A percentile compares a stretch with the other conserved stretches of the same genome.
Evolutionary conservation across 768 basidiomycete species (phyloP).

Genomic region (Pleurotus pulmonarius): DNA sequence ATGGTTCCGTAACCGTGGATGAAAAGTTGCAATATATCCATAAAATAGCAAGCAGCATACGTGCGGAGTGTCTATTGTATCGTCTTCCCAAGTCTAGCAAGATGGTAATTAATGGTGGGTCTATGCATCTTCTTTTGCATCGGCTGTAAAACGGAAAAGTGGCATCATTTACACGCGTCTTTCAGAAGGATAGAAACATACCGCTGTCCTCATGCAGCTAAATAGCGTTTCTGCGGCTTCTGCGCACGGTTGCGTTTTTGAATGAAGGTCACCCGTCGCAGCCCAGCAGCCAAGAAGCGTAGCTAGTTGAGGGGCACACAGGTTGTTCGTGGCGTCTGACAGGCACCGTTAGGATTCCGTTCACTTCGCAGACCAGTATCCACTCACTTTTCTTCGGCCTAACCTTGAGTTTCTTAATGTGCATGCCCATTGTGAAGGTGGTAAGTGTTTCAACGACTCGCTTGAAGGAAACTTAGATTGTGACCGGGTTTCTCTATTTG

Average conservation of each 20-base stretch:
- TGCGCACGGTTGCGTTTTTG: conserved; percentile 46
- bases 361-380: too few species aligned
- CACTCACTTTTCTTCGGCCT: conserved; percentile 67
- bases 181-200: conserved; percentile 32
- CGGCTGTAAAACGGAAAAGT: conserved; percentile 40
- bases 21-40: too few species aligned
- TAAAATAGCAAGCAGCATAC: not conserved
- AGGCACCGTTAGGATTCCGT: not conserved
- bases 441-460: too few species aligned
- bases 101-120: conserved; percentile 87
- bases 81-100: conserved; percentile 73
- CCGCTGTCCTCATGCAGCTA: conserved; percentile 83
- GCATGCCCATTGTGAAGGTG: conserved; percentile 23
- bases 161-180: conserved; percentile 6
- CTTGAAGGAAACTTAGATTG: too few species aligned
- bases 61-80: conserved; percentile 42
- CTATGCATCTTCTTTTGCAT: conserved; percentile 62
- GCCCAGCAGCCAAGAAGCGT: conserved; percentile 89
- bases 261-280: conserved; percentile 59
- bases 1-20: too few species aligned
- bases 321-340: conserved; percentile 42
- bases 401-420: conserved; percentile 79
- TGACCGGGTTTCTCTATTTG: too few species aligned
- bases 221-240: conserved; percentile 59
- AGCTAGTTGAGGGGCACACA: conserved; percentile 68